Base-by-base conservation (phyloP, 208 protist species). In the Leishmania guyanensis region DNA sequence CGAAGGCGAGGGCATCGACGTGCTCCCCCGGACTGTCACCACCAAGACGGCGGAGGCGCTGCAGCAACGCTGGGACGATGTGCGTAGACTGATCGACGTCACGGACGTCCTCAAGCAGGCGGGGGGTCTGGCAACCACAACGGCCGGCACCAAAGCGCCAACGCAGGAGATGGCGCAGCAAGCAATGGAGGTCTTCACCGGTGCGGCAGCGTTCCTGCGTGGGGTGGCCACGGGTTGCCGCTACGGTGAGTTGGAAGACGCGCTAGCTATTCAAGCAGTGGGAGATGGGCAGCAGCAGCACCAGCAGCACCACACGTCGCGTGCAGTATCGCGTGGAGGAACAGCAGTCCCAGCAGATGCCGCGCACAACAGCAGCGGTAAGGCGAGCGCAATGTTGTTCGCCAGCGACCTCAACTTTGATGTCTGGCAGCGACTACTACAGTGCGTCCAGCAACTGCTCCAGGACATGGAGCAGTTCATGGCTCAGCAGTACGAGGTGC, bases 101-200 rank as follows among this genome's bases (percentile, higher is more conserved):
- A 94, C 91, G 33, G 77, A 76, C 14, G 88, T 84, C 8, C 62
- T 88, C 70, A 78, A 71, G 53, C 71, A 78, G 8, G 73, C 68
- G 9, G 76, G 56, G 48, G 66, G 70, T 17, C 8, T n/a, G 60
- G 6, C 14, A 51, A 22, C 54, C 39, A 26, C 46, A 36, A 51
- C 12, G 17, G 36, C 50, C 5, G 26, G 36, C 1, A 10, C 33
- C 17, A 50, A 56, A 0, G 53, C 68, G 8, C 36, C 64, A 48
- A 75, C 70, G 66, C 56, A 66, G 72, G 48, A 74, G 51, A 68
- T 80, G 48, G 70, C 75, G 48, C 86, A 90, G 80, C 69, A 68
- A 43, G 77, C 70, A 56, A 88, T 96, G 94, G 92, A 97, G 83
- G 92, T 96, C 3, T 96, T 97, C 81, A 97, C 94, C 2, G 94